Base-by-base conservation (phyloP, 2,329 filamentous ascomycete genomes). In the Proliferodiscus dingleyae region DNA sequence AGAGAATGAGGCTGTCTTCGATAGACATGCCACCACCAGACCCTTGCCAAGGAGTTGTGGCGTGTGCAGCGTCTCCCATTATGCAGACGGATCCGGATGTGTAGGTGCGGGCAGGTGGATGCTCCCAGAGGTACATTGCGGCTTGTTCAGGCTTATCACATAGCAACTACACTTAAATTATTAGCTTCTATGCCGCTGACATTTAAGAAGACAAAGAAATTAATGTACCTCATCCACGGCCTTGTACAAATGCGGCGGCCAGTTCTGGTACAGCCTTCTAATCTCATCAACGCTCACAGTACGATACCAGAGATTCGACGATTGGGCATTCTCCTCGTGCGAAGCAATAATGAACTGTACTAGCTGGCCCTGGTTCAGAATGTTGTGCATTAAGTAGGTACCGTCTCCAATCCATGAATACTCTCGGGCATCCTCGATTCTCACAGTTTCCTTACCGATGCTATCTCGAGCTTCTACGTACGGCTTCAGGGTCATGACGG, bases 1-100 rank as follows among this genome's bases (percentile, higher is more conserved):
- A 36, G 5, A 36, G 13, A 36, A 36, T 36, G 10, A 22, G 18
- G 16, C 15, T 36, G 33, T 68, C 64, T 46, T 68, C 66, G 23
- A 68, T 61, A 0, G 64, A 65, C 59, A 63, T 61, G 40, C 62
- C 65, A 10, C 80, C 80, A 3, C 81, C 81, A 59, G 85, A 80
- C 42, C 78, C 78, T 6, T 78, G 73, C 28, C 77, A 73, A 0
- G 79, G 80, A 0, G 77, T 74, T 28, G 74, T 75, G 0, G 77
- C 78, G 58, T 83, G 80, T 0, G 79, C 80, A 0, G 80, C 77
- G 54, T 84, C 80, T 5, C 80, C 80, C 0, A 77, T 60, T 1
- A 82, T 66, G 38, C 67, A 70, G n/a, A 73, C 18, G 18, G 33
- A 21, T 15, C 18, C 33, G 18, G 33, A 36, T 21, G 13, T 21